Base-by-base conservation (phyloP, 148 eudicot genomes). In the Spergularia bocconei region DNA sequence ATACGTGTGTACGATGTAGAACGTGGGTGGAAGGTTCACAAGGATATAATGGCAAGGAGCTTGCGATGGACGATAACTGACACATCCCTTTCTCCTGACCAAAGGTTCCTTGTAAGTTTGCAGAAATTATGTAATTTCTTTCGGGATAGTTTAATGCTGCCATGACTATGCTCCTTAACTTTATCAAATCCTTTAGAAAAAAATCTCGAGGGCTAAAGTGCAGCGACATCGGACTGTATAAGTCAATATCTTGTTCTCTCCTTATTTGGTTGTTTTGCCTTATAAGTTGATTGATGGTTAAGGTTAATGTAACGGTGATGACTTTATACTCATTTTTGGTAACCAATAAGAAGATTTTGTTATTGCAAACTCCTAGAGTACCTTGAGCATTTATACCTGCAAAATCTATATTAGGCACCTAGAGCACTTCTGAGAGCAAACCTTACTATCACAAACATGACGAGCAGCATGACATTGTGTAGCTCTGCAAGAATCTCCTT, bases 31-130 rank as follows among this genome's bases (percentile, higher is more conserved):
- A 86, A 86, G 76, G 78, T 93, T 79, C 90, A 79, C 36, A 93
- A 93, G 84, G 84, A 91, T 69, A 84, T 93, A 63, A 48, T 78
- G 20, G 96, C 98, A 14, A 84, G 74, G 85, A 87, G 91, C 86
- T 80, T 93, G 84, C 87, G 88, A 69, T 93, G 98, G 98, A 93
- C 98, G 44, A 81, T 93, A 53, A 93, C 98, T 58, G 98, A 93
- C 76, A 87, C 93, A 52, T 88, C 90, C 67, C 86, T 93, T 80
- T 93, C 98, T 39, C 98, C 98, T 14, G 89, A 93, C 86, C 87
- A 85, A 77, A 82, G 80, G 48, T 74, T 77, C 65, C 90, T 93
- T 71, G 98, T 93, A 67, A 86, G 90, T 80, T 55, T 39, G 50
- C 79, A 19, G 59, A 33, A 36, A 56, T 61, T 75, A 61, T 58